Evolutionary conservation across 768 basidiomycete genomes (phyloP).

Genomic region (Suillus lakei): DNA sequence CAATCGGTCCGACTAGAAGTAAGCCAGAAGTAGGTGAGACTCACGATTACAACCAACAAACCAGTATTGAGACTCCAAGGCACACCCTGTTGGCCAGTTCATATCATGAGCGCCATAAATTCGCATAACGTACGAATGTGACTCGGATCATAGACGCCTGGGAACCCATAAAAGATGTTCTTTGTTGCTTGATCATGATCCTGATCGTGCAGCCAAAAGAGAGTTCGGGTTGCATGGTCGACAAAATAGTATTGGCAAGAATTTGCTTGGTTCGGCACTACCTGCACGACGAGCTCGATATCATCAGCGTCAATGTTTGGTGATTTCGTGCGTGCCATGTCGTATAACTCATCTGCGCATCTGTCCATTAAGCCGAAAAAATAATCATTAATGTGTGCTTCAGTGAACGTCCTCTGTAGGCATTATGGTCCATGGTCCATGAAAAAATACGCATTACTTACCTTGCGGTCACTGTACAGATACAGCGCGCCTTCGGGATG

Average conservation of each 20-base stretch:
- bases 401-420: not conserved
- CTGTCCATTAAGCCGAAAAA: not conserved
- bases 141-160: slow-evolving; percentile 40
- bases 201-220: slow-evolving; percentile 54
- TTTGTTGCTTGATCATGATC: slow-evolving; percentile 33
- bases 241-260: slow-evolving; percentile 47
- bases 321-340: not conserved
- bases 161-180: slow-evolving; percentile 37
- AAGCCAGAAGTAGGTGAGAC: not conserved
- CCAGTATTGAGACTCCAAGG: slow-evolving; percentile 28
- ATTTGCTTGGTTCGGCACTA: not conserved
- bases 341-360: not conserved
- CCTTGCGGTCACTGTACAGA: slow-evolving; percentile 48
- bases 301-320: not conserved
- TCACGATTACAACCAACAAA: slow-evolving; percentile 2
- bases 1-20: not conserved
- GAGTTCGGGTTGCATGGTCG: slow-evolving; percentile 42
- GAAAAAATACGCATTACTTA: slow-evolving; percentile 19
- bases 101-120: not conserved
- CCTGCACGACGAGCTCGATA: not conserved
- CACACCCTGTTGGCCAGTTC: slow-evolving; percentile 16
- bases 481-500: slow-evolving; percentile 66
- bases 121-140: slow-evolving; percentile 43
- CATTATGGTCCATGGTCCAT: not conserved
- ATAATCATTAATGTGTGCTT: not conserved